Base-by-base conservation (phyloP, 2,329 filamentous ascomycete genomes). In the Trichoderma polysporum region DNA sequence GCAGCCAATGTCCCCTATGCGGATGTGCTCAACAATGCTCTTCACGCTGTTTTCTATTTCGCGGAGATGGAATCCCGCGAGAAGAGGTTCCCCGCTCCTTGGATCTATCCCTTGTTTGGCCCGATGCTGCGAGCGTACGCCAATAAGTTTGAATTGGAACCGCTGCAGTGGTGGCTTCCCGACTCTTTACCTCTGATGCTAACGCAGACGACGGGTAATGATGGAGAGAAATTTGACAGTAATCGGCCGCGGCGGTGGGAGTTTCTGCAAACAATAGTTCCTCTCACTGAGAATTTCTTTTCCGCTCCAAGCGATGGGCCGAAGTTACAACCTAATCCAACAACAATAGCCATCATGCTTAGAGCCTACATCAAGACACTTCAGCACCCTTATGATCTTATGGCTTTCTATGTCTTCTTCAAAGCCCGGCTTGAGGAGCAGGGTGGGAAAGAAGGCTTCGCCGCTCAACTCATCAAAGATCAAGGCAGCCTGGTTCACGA, bases 21-120 rank as follows among this genome's bases (percentile, higher is more conserved):
- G 2, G 73, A 76, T 19, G 73, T 80, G 17, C 72, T 79, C 27
- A 79, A 79, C 69, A 78, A 78, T 35, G 74, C 71, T 0, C 75
- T 90, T 25, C 83, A 88, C 71, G 76, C 82, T 22, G 79, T 88
- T 9, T 83, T 83, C 64, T 74, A 78, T 61, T 78, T 82, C 57
- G 79, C 78, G 2, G 75, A 81, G 41, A 74, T 75, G 61, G 84
- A 86, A 69, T 73, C 73, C 1, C 70, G 69, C 2, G 71, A 76
- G 25, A 73, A 70, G 61, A 72, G 75, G 39, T 68, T 73, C 66
- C 60, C 70, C 25, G 62, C 75, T 66, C 74, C 79, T 54, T 75
- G 78, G 70, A 68, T 75, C 29, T 61, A 80, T 58, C 77, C 79
- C 9, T 69, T 79, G n/a, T 81, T 87, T 72, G 74, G 74, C 41